Evolutionary conservation across 2,329 filamentous ascomycete genomes (phyloP).

Genomic region (Cercospora zeae-maydis): DNA sequence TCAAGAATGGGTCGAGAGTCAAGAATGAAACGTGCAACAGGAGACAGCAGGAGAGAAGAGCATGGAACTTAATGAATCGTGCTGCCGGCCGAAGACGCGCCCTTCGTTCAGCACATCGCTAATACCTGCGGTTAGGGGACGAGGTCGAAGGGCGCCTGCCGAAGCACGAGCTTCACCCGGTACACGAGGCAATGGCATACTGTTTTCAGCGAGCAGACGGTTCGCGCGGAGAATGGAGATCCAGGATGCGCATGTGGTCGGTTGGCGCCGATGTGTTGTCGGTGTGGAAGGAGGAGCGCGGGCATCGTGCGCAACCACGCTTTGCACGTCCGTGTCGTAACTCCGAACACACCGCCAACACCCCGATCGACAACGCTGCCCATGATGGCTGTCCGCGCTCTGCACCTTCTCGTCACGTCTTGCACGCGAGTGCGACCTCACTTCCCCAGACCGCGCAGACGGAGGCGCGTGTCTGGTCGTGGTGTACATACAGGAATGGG

Average conservation of each 20-base stretch:
- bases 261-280: background rate
- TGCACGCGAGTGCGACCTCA: background rate
- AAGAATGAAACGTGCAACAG: background rate
- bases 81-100: slow-evolving; percentile 1
- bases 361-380: background rate
- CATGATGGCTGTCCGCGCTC: background rate
- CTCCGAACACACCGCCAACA: background rate
- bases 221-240: background rate
- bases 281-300: background rate
- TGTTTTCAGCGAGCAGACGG: slow-evolving; percentile 4
- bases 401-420: background rate
- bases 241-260: slow-evolving; percentile 7
- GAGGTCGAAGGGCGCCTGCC: background rate
- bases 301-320: background rate
- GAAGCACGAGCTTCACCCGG: background rate
- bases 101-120: background rate
- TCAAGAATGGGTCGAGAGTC: background rate
- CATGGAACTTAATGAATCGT: background rate
- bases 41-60: background rate
- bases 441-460: background rate
- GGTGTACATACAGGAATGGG: no score
- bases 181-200: background rate
- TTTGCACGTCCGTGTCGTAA: background rate
- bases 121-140: slow-evolving; percentile 11
- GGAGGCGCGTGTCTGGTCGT: background rate